Percentiles rank a stretch among this genome's conserved stretches.
Evolutionary conservation across 192 early-diverging fungal genomes (phyloP).

Genomic region (Backusella circina): DNA sequence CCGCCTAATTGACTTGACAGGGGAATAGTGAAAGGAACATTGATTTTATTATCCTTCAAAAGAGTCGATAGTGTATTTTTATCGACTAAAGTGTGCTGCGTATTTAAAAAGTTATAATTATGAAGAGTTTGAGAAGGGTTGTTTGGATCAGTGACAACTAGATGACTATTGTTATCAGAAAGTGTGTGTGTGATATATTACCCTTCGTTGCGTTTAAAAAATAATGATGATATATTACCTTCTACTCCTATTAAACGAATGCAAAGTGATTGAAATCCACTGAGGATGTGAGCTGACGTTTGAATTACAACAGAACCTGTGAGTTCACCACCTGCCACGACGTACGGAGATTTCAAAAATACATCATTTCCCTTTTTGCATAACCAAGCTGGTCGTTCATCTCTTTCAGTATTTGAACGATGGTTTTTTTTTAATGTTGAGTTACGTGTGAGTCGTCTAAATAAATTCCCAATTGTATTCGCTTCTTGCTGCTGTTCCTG

Average conservation of each 20-base stretch:
- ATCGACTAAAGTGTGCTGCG: background rate
- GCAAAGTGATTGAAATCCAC: background rate
- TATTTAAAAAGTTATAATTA: background rate
- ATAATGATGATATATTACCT: conserved; percentile 5
- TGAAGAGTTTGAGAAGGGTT: background rate
- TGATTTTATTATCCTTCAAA: background rate
- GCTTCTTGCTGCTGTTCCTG: background rate
- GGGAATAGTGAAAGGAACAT: conserved; percentile 8
- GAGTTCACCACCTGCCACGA: conserved; percentile 10
- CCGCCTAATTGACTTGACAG: background rate
- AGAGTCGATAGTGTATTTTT: background rate
- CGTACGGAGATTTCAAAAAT: conserved; percentile 22
- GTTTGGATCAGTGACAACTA: background rate
- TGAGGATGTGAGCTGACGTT: background rate
- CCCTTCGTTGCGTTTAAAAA: no score
- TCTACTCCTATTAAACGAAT: conserved; percentile 11
- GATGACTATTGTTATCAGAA: background rate
- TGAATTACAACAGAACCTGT: conserved; percentile 9
- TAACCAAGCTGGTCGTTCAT: conserved; percentile 8
- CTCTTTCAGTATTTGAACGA: background rate
- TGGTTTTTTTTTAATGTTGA: background rate
- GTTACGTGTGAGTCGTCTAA: conserved; percentile 3
- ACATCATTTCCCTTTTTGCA: conserved; percentile 9
- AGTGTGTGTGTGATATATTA: background rate
- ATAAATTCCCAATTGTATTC: background rate